phyloP scores from a whole-genome alignment of 768 basidiomycete genomes.

The Serendipita sp. region DNA sequence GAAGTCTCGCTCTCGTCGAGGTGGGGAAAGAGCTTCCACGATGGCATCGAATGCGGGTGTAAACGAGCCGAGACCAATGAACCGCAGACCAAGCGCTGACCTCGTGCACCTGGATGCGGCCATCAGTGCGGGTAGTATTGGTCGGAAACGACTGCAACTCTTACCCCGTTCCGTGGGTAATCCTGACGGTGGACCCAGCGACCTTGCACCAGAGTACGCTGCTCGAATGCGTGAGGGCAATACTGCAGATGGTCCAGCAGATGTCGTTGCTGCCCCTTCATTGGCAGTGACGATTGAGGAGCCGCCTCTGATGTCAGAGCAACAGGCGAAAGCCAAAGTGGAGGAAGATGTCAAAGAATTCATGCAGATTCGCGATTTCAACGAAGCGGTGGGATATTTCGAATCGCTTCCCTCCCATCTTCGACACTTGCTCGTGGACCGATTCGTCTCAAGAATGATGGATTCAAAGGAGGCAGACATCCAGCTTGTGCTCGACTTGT shows the following conservation, averaged over 20 bases:
- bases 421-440: conserved; percentile 53
- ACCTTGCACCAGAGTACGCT: conserved; percentile 25
- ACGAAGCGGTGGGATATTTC: conserved; percentile 83
- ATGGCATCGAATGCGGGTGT: conserved; percentile 25
- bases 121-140: conserved; percentile 11
- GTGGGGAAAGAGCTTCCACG: conserved; percentile 26
- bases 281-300: conserved; percentile 18
- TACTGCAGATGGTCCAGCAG: conserved; percentile 32
- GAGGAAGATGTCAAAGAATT: conserved; percentile 75
- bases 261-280: conserved; percentile 20
- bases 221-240: conserved; percentile 20
- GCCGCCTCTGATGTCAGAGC: conserved; percentile 42
- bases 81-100: conserved; percentile 29
- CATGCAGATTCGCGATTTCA: conserved; percentile 66
- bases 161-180: conserved; percentile 47
- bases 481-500: conserved; percentile 59
- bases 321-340: conserved; percentile 61
- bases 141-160: conserved; percentile 56
- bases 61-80: conserved; percentile 13
- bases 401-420: conserved; percentile 48
- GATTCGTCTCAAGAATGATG: conserved; percentile 45
- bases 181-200: conserved; percentile 34
- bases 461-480: conserved; percentile 75
- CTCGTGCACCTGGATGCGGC: conserved; percentile 19
- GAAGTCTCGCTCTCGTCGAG: conserved; percentile 25